Evolutionary conservation across 2,329 filamentous ascomycete species (phyloP), one percentile per base, ranked within the genome.

Genomic region (Fusarium torreyae): DNA sequence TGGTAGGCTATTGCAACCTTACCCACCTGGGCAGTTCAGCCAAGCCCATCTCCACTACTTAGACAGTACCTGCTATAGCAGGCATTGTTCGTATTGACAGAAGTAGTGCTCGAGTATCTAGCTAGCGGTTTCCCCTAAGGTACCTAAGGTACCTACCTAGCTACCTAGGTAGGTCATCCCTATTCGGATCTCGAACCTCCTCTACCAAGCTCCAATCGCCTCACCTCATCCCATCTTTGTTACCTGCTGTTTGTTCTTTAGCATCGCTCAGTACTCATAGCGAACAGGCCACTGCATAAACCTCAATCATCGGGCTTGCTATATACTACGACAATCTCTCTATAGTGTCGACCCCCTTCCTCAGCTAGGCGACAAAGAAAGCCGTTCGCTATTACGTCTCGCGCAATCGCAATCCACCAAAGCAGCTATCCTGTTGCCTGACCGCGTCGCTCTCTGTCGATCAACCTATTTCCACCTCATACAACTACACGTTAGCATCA

Each of bases 401-500:
- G 57, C 28, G 28, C 28, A 31, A 31, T 31, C 66, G 62, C 56
- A 67, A 57, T 51, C 53, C 61, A 53, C n/a, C 43, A 15, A 63
- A 60, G 22, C 42, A 59, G n/a, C 34, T 24, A 65, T 66, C 48
- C 45, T 50, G 62, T 58, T 73, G 67, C 59, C 64, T 65, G 52
- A 45, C 50, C 44, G 36, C 60, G 26, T 44, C 40, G 38, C 45
- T 39, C 6, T 39, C 39, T 42, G 22, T 45, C 9, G 22, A 38
- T 36, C 53, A 50, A 40, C 15, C 39, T 8, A 24, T 28, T 26
- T 39, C 39, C 7, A 42, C 26, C 42, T 18, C 20, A 46, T 42
- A 53, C 14, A 40, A 45, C 49, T 49, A 26, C 15, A 33, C 11
- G 20, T 48, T 46, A 17, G 33, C 62, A 81, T 64, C 68, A 94